Base-by-base conservation (phyloP, 164 flowering plant species). In the Aristolochia californica region DNA sequence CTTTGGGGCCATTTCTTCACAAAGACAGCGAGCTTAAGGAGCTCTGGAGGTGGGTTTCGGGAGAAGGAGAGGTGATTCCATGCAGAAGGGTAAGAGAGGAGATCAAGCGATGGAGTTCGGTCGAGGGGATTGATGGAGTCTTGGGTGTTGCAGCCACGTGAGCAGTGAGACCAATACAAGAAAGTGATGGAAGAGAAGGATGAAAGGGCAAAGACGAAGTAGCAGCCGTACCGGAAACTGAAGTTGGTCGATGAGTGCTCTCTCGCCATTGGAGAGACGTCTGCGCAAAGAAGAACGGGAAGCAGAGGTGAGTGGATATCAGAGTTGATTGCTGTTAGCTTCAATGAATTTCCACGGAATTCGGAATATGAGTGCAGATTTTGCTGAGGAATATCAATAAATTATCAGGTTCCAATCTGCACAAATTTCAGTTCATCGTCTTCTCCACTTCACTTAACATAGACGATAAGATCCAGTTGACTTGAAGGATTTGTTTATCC, bases 31-130 rank as follows among this genome's bases (percentile, higher is more conserved):
- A 88, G 76, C 50, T 84, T 85, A 8, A 88, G 88, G 40, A 64
- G 54, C 48, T 65, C 70, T 25, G 67, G 64, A 59, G 84, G 80
- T 20, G 76, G 69, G 2, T 56, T 22, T 13, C 78, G 54, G 22
- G 82, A 52, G 59, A 85, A 88, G 21, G 75, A 44, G 15, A 83
- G 90, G 48, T 69, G 75, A 59, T 85, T 88, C 93, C 90, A 85
- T 0, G 90, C 77, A 15, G 68, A 59, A 53, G 83, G 62, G 47
- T 56, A 75, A 0, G 56, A 59, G 16, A 76, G 83, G 44, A 83
- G 79, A 57, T 78, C 15, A 22, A 68, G 57, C 16, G 69, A 60
- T 20, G 62, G 55, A n/a, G 51, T 66, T 40, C 62, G 71, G 0
- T 65, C 45, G 38, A 54, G 63, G 5, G 45, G 5, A 13, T 54